Evolutionary conservation across 2,329 filamentous ascomycete genomes (phyloP).

Genomic region (Trichoderma breve): DNA sequence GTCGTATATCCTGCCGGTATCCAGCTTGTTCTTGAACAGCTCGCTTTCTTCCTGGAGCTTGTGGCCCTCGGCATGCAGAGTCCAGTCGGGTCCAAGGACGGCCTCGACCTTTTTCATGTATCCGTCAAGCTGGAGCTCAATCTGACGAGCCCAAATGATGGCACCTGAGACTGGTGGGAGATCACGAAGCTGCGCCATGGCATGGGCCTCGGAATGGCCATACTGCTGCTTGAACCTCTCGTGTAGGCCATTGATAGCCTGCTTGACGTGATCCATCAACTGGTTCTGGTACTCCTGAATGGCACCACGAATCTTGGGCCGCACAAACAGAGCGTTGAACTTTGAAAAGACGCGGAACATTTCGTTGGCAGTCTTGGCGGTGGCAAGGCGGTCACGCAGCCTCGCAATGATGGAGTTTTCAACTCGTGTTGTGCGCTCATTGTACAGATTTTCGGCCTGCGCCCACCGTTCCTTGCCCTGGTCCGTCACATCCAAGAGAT

Average conservation of each 20-base stretch:
- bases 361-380: constrained; percentile 95
- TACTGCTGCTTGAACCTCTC: constrained; percentile 99
- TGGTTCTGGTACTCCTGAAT: constrained; percentile 98
- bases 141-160: constrained; percentile 96
- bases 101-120: constrained; percentile 99
- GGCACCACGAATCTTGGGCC: constrained; percentile 97
- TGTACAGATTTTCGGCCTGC: constrained; percentile 92
- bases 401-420: constrained; percentile 98
- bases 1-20: constrained; percentile 90
- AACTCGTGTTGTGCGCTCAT: constrained; percentile 92
- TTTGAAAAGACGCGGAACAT: constrained; percentile 99
- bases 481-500: constrained; percentile 85
- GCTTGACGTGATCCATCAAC: constrained; percentile 96
- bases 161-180: constrained; percentile 93
- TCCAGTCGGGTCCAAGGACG: constrained; percentile 92
- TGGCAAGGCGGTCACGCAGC: constrained; percentile 86
- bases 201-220: constrained; percentile 94
- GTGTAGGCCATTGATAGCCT: constrained; percentile 88
- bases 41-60: constrained; percentile 89
- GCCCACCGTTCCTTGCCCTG: constrained; percentile 92
- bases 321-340: constrained; percentile 97
- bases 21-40: constrained; percentile 92
- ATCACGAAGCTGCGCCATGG: constrained; percentile 96
- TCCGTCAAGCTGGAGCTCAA: constrained; percentile 88
- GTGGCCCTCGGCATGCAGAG: constrained; percentile 88